These are phyloP conservation scores for Mortierella sp. DNA, from an alignment of 371 early-diverging fungal genomes.

Conservation along the genomic window DNA sequence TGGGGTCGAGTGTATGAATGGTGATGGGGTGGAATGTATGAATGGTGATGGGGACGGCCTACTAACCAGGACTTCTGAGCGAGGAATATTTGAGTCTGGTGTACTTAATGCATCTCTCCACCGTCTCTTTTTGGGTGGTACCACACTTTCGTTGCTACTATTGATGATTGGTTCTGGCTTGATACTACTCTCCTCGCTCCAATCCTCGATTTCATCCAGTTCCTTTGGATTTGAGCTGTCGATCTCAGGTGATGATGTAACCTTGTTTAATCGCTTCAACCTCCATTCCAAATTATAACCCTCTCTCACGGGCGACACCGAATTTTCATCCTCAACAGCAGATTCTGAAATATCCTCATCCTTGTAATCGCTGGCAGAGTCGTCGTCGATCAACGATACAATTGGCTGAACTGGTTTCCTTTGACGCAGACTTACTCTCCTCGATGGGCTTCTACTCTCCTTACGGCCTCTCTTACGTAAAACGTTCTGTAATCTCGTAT, in stretches of 20 bases:
- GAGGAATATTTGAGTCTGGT: neutral
- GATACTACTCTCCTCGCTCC: too few species aligned
- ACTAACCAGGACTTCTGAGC: too few species aligned
- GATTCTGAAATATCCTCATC: neutral
- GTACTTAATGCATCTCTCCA: neutral
- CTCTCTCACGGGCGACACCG: neutral
- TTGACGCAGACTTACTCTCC: neutral
- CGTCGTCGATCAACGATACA: neutral
- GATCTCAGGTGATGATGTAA: neutral
- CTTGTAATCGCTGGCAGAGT: neutral
- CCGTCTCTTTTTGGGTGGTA: neutral
- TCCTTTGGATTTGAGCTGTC: neutral
- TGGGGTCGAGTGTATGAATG: too few species aligned
- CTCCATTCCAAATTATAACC: neutral
- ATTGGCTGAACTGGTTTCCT: neutral
- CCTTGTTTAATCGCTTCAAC: neutral
- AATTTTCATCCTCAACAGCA: neutral
- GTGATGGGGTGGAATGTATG: neutral
- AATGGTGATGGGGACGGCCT: neutral
- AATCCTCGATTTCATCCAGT: neutral
- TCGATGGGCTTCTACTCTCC: neutral
- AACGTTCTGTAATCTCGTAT: neutral
- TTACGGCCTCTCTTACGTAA: neutral
- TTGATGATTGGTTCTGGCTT: neutral
- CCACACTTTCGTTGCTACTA: neutral